Evolutionary conservation across 805 yeast species (phyloP).

Genomic region (Cyberlindnera nakhonratchasimensis): DNA sequence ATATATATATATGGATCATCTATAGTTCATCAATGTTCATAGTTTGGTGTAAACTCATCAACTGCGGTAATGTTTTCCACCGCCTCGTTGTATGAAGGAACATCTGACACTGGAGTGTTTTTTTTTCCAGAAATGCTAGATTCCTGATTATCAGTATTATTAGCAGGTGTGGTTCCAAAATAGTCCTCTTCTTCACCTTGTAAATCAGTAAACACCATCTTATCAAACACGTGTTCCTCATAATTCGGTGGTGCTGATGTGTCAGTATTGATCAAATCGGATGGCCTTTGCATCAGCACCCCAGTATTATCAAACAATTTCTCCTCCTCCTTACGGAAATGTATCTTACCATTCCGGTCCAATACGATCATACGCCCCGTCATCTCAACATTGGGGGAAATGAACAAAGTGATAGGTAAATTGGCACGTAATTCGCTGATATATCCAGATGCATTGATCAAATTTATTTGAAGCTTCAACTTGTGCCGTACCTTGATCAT

Average conservation of each 20-base stretch:
- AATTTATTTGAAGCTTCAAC: constrained; percentile 65
- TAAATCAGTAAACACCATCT: constrained; percentile 30
- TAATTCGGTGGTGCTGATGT: constrained; percentile 74
- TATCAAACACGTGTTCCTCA: constrained; percentile 66
- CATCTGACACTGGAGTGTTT: constrained; percentile 43
- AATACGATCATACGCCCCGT: constrained; percentile 36
- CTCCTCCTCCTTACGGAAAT: constrained; percentile 37
- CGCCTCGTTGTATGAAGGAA: constrained; percentile 78
- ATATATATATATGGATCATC: no score
- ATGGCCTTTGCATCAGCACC: constrained; percentile 5
- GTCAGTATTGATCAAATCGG: constrained; percentile 35
- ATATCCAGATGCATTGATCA: constrained; percentile 74
- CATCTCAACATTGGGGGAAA: constrained; percentile 73
- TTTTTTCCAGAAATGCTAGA: neutral
- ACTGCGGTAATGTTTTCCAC: constrained; percentile 43
- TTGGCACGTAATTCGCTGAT: constrained; percentile 85
- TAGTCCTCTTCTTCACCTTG: constrained; percentile 4
- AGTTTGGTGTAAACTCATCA: constrained; percentile 55
- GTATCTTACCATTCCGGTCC: constrained; percentile 39
- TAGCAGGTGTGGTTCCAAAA: neutral
- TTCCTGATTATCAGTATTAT: neutral
- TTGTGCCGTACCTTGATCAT: constrained; percentile 76
- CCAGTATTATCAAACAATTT: constrained; percentile 26
- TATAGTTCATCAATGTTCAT: constrained; percentile 28
- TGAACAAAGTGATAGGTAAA: constrained; percentile 67